Conservation (phyloP, 2,329 filamentous ascomycete species). For the Neopestalotiopsis rosae region DNA sequence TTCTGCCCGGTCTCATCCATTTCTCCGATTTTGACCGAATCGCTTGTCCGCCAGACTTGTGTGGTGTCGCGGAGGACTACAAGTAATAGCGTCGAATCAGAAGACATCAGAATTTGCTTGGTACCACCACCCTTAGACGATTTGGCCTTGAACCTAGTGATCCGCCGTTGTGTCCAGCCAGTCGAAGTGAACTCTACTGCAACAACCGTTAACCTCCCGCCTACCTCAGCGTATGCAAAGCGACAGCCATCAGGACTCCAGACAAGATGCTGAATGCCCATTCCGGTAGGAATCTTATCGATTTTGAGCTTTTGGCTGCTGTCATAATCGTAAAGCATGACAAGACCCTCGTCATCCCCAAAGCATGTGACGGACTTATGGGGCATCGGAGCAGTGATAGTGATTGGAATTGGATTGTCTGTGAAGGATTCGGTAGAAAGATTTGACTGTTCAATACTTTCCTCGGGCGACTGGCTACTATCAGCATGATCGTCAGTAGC, state of each 20-base stretch:
- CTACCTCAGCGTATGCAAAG: slow-evolving; percentile 14
- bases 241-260: slow-evolving; percentile 7
- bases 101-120: background rate
- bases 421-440: slow-evolving; percentile 4
- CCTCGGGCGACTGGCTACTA: background rate
- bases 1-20: background rate
- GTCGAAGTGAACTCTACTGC: background rate
- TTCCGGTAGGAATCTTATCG: slow-evolving; percentile 8
- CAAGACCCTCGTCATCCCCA: slow-evolving; percentile 10
- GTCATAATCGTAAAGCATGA: slow-evolving; percentile 12
- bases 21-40: background rate
- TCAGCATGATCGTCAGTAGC: background rate
- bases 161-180: background rate
- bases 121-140: background rate
- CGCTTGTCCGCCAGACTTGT: background rate
- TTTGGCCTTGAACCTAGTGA: background rate
- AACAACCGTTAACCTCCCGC: background rate
- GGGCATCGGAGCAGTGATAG: slow-evolving; percentile 1
- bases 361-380: background rate
- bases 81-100: background rate
- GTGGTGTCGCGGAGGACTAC: background rate
- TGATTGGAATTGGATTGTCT: slow-evolving; percentile 3
- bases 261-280: slow-evolving; percentile 12
- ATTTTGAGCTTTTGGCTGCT: background rate
- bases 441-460: slow-evolving; percentile 4